phyloP scores from a whole-genome alignment of 176 grass and related monocot species.

The Oryza punctata region DNA sequence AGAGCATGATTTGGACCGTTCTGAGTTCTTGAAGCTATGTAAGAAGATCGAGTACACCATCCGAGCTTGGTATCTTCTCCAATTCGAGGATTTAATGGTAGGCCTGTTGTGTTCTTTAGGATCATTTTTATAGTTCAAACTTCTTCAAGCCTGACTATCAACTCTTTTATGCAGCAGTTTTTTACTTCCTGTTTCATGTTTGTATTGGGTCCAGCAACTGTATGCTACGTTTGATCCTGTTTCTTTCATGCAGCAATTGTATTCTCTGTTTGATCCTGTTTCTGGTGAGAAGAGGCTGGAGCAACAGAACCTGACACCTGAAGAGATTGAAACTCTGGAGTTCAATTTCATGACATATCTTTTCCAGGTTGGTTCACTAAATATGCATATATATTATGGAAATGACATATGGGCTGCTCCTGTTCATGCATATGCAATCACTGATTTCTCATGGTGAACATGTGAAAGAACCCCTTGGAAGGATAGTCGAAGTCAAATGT shows the following conservation, averaged over 20 bases:
- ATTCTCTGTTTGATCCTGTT: constrained; percentile 79
- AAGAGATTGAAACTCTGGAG: constrained; percentile 64
- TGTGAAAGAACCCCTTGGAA: not conserved
- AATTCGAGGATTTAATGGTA: constrained; percentile 82
- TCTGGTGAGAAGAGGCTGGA: constrained; percentile 68
- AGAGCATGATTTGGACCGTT: constrained; percentile 56
- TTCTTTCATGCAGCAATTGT: constrained; percentile 67
- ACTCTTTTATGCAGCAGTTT: constrained; percentile 57
- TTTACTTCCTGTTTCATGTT: constrained; percentile 64
- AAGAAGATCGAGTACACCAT: constrained; percentile 82
- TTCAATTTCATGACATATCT: constrained; percentile 83
- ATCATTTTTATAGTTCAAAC: not conserved
- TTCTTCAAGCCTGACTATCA: not conserved
- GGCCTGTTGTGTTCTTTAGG: not conserved
- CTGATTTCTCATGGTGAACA: not conserved
- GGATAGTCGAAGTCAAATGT: too few relatives aligned
- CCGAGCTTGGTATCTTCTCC: constrained; percentile 73
- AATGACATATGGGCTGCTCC: not conserved
- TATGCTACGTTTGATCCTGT: constrained; percentile 72
- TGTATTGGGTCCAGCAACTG: constrained; percentile 58
- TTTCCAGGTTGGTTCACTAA: constrained; percentile 57
- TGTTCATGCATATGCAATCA: not conserved
- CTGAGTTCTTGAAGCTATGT: constrained; percentile 75
- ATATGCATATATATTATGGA: not conserved
- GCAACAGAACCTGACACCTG: constrained; percentile 62